phyloP scores from a whole-genome alignment of 352 stramenopile species.

The Hyphochytrium catenoides region DNA sequence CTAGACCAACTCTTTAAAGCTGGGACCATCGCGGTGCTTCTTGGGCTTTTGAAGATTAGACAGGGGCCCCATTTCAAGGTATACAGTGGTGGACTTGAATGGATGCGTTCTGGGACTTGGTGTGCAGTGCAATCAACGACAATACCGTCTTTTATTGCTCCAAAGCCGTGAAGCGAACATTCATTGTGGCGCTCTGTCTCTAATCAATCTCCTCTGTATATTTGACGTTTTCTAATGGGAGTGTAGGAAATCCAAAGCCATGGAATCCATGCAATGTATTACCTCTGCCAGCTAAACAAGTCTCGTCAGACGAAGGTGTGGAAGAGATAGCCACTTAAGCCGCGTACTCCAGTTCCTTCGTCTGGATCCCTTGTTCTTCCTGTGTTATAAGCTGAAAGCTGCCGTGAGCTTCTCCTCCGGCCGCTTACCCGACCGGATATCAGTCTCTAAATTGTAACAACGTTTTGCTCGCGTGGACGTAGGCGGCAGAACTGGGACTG shows the following conservation, averaged over 20 bases:
- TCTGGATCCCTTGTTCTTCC: too few relatives aligned
- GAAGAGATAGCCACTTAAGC: background rate
- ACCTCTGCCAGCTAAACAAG: constrained; percentile 71
- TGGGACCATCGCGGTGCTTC: constrained; percentile 55
- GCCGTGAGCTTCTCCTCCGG: too few relatives aligned
- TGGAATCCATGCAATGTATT: constrained; percentile 72
- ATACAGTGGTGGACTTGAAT: background rate
- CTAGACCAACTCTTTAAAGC: constrained; percentile 63
- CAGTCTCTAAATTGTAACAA: too few relatives aligned
- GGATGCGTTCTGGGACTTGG: background rate
- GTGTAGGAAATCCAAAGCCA: constrained; percentile 65
- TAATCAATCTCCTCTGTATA: too few relatives aligned
- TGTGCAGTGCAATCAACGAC: background rate
- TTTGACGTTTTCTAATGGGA: too few relatives aligned
- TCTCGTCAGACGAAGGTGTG: constrained; percentile 46
- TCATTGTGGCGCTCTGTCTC: too few relatives aligned
- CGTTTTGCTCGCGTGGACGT: too few relatives aligned
- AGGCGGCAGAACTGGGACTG: constrained; percentile 55
- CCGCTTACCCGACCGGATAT: too few relatives aligned
- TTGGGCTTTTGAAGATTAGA: constrained; percentile 33
- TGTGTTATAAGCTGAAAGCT: too few relatives aligned
- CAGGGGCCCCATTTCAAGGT: constrained; percentile 6
- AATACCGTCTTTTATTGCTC: constrained; percentile 3
- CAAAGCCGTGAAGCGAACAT: constrained; percentile 9
- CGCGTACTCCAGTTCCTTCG: background rate